These are phyloP conservation scores for Microthlaspi erraticum DNA, from an alignment of 345 rosid species.

Conservation along the genomic window DNA sequence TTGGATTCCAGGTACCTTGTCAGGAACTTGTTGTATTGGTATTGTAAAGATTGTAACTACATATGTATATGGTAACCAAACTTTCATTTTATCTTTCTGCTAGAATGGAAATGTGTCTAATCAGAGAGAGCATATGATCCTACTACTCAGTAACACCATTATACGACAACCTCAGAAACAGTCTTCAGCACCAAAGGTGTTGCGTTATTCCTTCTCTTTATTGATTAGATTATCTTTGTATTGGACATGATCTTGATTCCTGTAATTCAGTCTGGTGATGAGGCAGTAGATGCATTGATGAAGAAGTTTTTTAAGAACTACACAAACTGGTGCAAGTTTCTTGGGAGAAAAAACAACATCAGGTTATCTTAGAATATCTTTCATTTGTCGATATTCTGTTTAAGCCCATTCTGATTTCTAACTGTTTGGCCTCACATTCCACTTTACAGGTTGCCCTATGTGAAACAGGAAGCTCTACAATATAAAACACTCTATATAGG, in stretches of 20 bases:
- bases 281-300: conserved; percentile 79
- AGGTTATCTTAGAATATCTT: conserved; percentile 46
- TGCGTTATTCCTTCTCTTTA: conserved; percentile 30
- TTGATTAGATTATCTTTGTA: conserved; percentile 19
- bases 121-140: conserved; percentile 92
- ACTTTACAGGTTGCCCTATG: conserved; percentile 74
- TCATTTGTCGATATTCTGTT: neutral
- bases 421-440: conserved; percentile 36
- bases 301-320: conserved; percentile 87
- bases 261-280: conserved; percentile 67
- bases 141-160: conserved; percentile 77
- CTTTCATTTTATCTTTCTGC: conserved; percentile 19
- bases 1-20: conserved; percentile 84
- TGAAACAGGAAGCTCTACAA: conserved; percentile 80
- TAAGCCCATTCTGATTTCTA: conserved; percentile 26
- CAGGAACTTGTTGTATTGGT: conserved; percentile 10
- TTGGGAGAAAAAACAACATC: conserved; percentile 77
- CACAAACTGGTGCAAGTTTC: conserved; percentile 87
- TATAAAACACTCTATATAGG: conserved; percentile 81
- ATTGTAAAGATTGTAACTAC: conserved; percentile 11
- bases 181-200: conserved; percentile 59
- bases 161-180: conserved; percentile 65
- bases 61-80: conserved; percentile 17
- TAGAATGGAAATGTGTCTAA: conserved; percentile 91
- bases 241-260: conserved; percentile 33